phyloP scores from a whole-genome alignment of 202 grass and related monocot species.

The Elaeis oleifera region DNA sequence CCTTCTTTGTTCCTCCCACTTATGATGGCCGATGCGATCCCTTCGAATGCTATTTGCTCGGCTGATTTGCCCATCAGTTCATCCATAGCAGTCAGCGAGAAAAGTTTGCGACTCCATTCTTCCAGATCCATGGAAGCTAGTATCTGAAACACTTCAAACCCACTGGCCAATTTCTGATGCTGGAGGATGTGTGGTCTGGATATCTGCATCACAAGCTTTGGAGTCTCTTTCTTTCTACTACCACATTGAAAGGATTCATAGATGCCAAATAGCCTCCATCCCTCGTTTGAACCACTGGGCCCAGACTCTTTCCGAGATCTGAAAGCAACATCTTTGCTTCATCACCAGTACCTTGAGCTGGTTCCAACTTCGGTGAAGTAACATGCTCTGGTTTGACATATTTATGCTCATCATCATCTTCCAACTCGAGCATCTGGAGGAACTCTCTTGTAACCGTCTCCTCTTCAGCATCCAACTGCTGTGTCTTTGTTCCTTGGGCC shows the following conservation, averaged over 20 bases:
- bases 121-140: constrained; percentile 45
- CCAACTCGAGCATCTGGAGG: constrained; percentile 50
- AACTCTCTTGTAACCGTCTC: constrained; percentile 72
- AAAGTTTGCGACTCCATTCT: constrained; percentile 32
- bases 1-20: constrained; percentile 57
- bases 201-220: constrained; percentile 76
- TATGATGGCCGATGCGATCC: constrained; percentile 72
- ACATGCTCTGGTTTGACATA: constrained; percentile 18
- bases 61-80: constrained; percentile 63
- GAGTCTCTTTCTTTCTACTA: constrained; percentile 29
- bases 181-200: constrained; percentile 51
- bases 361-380: constrained; percentile 29
- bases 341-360: not conserved
- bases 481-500: constrained; percentile 17
- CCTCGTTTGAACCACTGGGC: constrained; percentile 49
- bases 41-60: constrained; percentile 74
- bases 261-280: constrained; percentile 81
- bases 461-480: constrained; percentile 42
- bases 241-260: constrained; percentile 71
- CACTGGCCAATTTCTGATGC: constrained; percentile 33
- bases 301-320: constrained; percentile 56
- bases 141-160: constrained; percentile 67
- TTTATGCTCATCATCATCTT: constrained; percentile 13
- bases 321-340: constrained; percentile 42
- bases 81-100: constrained; percentile 51